Percentiles rank a stretch among this genome's conserved stretches.
Conservation (phyloP, 306 rosid genomes). For the Vigna hirtella region DNA sequence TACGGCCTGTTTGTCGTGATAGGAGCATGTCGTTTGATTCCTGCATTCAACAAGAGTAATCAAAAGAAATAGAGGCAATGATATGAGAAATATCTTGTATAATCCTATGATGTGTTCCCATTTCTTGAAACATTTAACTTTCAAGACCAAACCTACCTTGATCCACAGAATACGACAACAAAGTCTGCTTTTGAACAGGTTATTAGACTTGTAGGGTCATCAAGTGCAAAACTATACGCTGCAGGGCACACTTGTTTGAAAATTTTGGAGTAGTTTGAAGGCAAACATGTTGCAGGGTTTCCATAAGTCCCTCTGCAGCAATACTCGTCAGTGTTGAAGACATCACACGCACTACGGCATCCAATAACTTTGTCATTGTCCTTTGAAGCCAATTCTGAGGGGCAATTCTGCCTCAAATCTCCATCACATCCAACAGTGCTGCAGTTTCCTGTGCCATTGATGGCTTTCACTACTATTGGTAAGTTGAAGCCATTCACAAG, state of each 20-base stretch:
- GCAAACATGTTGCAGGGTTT: slow-evolving; percentile 53
- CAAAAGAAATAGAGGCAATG: slow-evolving; percentile 2
- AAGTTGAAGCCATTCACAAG: slow-evolving; percentile 77
- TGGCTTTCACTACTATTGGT: slow-evolving; percentile 59
- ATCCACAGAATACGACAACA: slow-evolving; percentile 59
- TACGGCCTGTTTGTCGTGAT: slow-evolving; percentile 49
- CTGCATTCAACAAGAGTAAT: slow-evolving; percentile 44
- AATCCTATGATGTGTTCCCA: neutral
- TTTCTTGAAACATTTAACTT: neutral
- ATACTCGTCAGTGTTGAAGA: slow-evolving; percentile 59
- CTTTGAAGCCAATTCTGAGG: slow-evolving; percentile 52
- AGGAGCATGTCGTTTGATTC: slow-evolving; percentile 65
- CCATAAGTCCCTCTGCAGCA: slow-evolving; percentile 67
- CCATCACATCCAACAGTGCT: slow-evolving; percentile 64
- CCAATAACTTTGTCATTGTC: slow-evolving; percentile 53
- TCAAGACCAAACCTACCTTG: slow-evolving; percentile 49
- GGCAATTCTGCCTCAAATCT: slow-evolving; percentile 65
- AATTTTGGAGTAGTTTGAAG: slow-evolving; percentile 62
- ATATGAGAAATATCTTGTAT: neutral
- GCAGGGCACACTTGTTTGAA: slow-evolving; percentile 67
- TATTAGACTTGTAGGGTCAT: slow-evolving; percentile 55
- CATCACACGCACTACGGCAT: slow-evolving; percentile 63
- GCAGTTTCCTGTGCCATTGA: slow-evolving; percentile 66
- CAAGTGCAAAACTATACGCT: slow-evolving; percentile 66
- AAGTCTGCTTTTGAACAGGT: slow-evolving; percentile 66